Conservation (phyloP, 1,284 basidiomycete species). For the Rhodotorula mucilaginosa region DNA sequence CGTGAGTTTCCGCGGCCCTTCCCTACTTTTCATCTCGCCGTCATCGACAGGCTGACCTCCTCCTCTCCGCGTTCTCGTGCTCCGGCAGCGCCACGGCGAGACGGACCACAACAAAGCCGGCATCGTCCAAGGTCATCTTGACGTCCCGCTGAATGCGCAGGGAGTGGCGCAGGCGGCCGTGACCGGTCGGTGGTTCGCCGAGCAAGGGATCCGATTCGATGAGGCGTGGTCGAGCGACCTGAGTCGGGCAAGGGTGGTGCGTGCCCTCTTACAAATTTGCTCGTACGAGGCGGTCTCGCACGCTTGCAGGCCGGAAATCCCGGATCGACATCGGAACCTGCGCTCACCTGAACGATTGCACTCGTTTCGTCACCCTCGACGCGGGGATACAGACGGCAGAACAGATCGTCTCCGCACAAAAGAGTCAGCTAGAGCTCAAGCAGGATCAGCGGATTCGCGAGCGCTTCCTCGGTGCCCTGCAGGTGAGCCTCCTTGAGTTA, state of each 20-base stretch:
- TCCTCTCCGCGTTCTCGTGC: neutral
- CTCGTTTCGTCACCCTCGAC: neutral
- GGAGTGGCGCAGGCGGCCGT: conserved; percentile 30
- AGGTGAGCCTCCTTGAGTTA: neutral
- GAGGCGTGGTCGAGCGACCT: conserved; percentile 38
- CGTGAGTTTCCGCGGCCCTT: neutral
- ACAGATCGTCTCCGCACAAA: conserved; percentile 21
- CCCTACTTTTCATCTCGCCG: neutral
- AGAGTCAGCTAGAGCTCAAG: neutral
- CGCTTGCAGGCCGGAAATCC: neutral
- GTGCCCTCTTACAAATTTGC: neutral
- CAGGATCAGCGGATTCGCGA: conserved; percentile 33
- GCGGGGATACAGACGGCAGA: conserved; percentile 29
- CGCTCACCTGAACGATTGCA: neutral
- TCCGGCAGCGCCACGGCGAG: conserved; percentile 19
- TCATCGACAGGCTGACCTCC: neutral
- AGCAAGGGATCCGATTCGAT: conserved; percentile 19
- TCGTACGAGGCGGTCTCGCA: too few species aligned
- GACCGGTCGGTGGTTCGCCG: conserved; percentile 20
- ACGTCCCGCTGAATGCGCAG: conserved; percentile 37
- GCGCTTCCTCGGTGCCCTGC: conserved; percentile 29
- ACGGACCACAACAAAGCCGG: conserved; percentile 38
- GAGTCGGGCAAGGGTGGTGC: conserved; percentile 31
- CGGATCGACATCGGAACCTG: neutral
- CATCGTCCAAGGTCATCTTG: conserved; percentile 42